Percentiles rank a stretch among this genome's conserved stretches.
These are phyloP conservation scores for Pythium folliculosum DNA, from an alignment of 352 stramenopile species.

Conservation along the genomic window DNA sequence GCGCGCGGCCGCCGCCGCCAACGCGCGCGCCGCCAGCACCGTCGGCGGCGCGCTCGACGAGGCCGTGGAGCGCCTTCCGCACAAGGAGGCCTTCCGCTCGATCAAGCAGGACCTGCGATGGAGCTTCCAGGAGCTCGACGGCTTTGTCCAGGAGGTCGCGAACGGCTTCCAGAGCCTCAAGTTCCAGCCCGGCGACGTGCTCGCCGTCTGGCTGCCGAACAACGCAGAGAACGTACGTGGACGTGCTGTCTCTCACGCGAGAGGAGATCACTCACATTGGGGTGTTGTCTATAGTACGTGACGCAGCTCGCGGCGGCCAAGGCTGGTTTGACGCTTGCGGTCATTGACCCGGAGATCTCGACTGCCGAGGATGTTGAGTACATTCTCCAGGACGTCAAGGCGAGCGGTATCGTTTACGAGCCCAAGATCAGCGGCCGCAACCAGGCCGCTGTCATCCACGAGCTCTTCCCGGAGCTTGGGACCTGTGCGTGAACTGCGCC, in stretches of 20 bases:
- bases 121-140: conserved; percentile 85
- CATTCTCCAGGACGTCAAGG: conserved; percentile 80
- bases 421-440: conserved; percentile 78
- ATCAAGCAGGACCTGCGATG: conserved; percentile 84
- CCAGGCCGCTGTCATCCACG: conserved; percentile 70
- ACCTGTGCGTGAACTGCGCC: conserved; percentile 47
- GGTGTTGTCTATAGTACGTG: conserved; percentile 40
- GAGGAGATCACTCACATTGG: not conserved
- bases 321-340: conserved; percentile 76
- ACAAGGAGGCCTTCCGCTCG: conserved; percentile 86
- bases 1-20: conserved; percentile 32
- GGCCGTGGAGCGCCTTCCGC: conserved; percentile 72
- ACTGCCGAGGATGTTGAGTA: conserved; percentile 76
- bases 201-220: conserved; percentile 87
- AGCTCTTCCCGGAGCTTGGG: conserved; percentile 73
- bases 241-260: not conserved
- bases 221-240: conserved; percentile 68
- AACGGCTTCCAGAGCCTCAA: conserved; percentile 77
- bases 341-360: conserved; percentile 79
- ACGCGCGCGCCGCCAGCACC: conserved; percentile 55
- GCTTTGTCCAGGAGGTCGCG: conserved; percentile 71
- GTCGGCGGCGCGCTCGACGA: conserved; percentile 73
- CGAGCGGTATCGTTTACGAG: conserved; percentile 81
- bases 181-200: conserved; percentile 70
- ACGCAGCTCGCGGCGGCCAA: conserved; percentile 86